Base-by-base conservation (phyloP, 192 early-diverging fungal species). In the Entomortierella lignicola region DNA sequence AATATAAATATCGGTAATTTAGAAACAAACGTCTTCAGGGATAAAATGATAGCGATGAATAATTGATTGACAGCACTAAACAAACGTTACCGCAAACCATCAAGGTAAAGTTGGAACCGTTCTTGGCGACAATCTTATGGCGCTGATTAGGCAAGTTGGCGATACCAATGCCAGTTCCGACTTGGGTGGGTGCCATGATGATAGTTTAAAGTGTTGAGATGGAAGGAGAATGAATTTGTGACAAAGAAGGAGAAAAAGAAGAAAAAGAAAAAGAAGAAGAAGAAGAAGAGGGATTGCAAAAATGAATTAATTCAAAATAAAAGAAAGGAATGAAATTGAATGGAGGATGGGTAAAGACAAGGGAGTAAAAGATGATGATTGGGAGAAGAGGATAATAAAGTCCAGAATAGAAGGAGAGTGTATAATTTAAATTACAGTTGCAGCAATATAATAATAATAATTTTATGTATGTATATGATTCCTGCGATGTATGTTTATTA, bases 101-200 rank as follows among this genome's bases (percentile, higher is more conserved):
- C 74, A 99, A 61, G 57, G 96, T 97, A 77, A 97, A 97, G 89
- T 95, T 94, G 55, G 96, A 91, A 37, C 98, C 98, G 82, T 95
- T 92, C 83, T 97, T 92, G 69, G 96, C 96, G 64, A 97, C 98
- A 89, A 99, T 97, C 86, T 95, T 94, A 85, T 99, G 98, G 57
- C 93, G 89, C 86, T 99, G 98, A 88, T 99, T 99, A 54, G 98
- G 97, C 79, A 99, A 84, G 89, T 97, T 96, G 83, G 95, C 95
- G 82, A 99, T 97, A 50, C 98, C 98, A 70, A 97, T 94, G 71
- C 91, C 91, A 29, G 85, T 55, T 60, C 80, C 70, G 65, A 77
- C 66, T 77, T 80, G 72, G 51, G 69, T 62, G 63, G 83, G 80
- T 58, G 83, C 86, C 74, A 79, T 81, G 64, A 55, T 77, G 41